Evolutionary conservation across 768 basidiomycete genomes (phyloP), one percentile per base, ranked within the genome.

Genomic region (Trametes cinnabarina): DNA sequence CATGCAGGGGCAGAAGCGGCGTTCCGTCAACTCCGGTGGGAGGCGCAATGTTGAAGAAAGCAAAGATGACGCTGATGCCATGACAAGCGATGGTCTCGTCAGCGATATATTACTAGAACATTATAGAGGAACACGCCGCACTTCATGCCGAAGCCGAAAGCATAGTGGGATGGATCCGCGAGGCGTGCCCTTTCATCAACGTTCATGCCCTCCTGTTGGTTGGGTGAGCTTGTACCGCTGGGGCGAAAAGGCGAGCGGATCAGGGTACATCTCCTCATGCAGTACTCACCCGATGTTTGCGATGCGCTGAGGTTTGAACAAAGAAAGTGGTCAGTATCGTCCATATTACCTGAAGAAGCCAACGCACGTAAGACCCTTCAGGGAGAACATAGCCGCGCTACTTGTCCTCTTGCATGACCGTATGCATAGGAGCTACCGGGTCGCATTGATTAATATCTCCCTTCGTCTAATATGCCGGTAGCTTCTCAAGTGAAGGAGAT

Each of bases 91-190:
- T n/a, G n/a, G n/a, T n/a, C 10, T 61, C 55, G 30, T 60, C 47
- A 17, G 65, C 68, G 28, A 69, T 59, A 25, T 51, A 39, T 23
- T 55, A 23, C n/a, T n/a, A n/a, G n/a, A n/a, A n/a, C n/a, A n/a
- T n/a, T n/a, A 9, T 22, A 32, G 46, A 3, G 28, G 14, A 32
- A n/a, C n/a, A n/a, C n/a, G n/a, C n/a, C 9, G 46, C 30, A 54
- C 61, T 56, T 47, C 22, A 59, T 47, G 14, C 63, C 63, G 49
- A 56, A 64, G 15, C 63, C 63, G 25, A 64, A 64, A 11, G 30
- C 51, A n/a, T 58, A 61, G 15, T 37, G 47, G n/a, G 40, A 47
- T 2, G 60, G 59, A 25, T 60, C 43, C 5, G 22, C 12, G 22
- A 25, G 23, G 22, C 43, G 43, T 9, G 22, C 43, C 5, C 22